phyloP scores from a whole-genome alignment of 179 eudicot species.

The Silene noctiflora region DNA sequence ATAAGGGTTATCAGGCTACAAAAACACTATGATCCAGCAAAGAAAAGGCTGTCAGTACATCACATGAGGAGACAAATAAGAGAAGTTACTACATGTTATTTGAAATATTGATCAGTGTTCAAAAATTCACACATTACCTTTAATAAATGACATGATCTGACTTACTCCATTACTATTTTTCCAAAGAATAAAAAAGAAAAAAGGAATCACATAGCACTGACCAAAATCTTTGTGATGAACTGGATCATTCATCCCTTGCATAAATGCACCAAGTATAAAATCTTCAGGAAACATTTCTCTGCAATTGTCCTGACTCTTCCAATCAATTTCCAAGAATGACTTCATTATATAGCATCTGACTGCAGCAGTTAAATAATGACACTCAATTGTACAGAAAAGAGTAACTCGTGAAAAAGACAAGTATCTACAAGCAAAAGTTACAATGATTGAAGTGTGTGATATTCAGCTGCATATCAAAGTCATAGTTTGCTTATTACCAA shows the following conservation, averaged over 20 bases:
- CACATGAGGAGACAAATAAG: conserved; percentile 3
- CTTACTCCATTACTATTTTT: neutral
- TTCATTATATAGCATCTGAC: conserved; percentile 93
- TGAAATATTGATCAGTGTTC: conserved; percentile 7
- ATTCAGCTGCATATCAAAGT: conserved; percentile 13
- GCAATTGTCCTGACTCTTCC: conserved; percentile 60
- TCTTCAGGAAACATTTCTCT: conserved; percentile 56
- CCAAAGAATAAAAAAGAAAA: neutral
- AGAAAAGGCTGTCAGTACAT: neutral
- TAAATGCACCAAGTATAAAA: conserved; percentile 75
- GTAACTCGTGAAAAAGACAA: conserved; percentile 5
- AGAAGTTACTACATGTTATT: neutral
- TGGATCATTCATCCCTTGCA: conserved; percentile 88
- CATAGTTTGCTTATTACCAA: conserved; percentile 38
- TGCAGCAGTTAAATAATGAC: conserved; percentile 33
- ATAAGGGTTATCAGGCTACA: conserved; percentile 6
- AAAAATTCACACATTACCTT: neutral
- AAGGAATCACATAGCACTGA: conserved; percentile 31
- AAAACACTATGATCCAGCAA: neutral
- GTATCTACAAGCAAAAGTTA: neutral
- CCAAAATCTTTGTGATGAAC: conserved; percentile 99
- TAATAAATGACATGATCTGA: neutral
- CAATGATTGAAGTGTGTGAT: neutral
- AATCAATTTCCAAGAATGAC: conserved; percentile 78
- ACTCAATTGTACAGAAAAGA: conserved; percentile 10